These are phyloP conservation scores for Onygenales sp. DNA, from an alignment of 2,329 filamentous ascomycete species.

Conservation along the genomic window DNA sequence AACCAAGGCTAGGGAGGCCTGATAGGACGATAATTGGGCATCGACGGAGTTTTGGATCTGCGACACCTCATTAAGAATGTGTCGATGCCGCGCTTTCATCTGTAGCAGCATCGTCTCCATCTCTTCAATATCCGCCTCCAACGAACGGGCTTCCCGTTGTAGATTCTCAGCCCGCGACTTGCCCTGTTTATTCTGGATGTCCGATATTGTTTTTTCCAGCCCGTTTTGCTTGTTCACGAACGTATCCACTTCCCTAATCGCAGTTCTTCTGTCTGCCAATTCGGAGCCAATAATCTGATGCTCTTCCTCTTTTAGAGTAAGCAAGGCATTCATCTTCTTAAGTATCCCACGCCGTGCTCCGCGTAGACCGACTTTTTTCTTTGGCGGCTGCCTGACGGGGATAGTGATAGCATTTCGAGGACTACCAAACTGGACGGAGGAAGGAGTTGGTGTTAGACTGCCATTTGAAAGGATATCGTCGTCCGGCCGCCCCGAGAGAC, in stretches of 20 bases:
- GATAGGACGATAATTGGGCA: constrained; percentile 50
- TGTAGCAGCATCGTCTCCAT: constrained; percentile 47
- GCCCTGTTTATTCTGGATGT: constrained; percentile 39
- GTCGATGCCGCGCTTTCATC: constrained; percentile 46
- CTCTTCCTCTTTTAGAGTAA: constrained; percentile 48
- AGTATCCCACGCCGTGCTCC: constrained; percentile 48
- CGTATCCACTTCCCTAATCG: constrained; percentile 40
- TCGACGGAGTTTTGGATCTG: constrained; percentile 48
- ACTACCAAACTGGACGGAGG: constrained; percentile 12
- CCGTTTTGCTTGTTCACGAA: constrained; percentile 43
- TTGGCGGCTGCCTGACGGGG: constrained; percentile 28
- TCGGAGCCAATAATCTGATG: constrained; percentile 40
- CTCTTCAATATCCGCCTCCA: constrained; percentile 49
- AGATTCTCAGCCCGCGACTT: constrained; percentile 36
- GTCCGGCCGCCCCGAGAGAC: constrained; percentile 28
- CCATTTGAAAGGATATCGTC: constrained; percentile 39
- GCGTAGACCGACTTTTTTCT: constrained; percentile 42
- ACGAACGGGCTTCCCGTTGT: constrained; percentile 39
- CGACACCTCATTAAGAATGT: constrained; percentile 43
- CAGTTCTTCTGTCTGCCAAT: constrained; percentile 34
- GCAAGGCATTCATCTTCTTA: constrained; percentile 46
- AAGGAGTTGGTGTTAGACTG: constrained; percentile 30
- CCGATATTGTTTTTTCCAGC: constrained; percentile 41
- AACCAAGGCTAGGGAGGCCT: constrained; percentile 44
- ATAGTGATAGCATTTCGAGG: constrained; percentile 26